phyloP scores from a whole-genome alignment of 495 filamentous ascomycete genomes.

The Aspergillus sclerotiicarbonarius region DNA sequence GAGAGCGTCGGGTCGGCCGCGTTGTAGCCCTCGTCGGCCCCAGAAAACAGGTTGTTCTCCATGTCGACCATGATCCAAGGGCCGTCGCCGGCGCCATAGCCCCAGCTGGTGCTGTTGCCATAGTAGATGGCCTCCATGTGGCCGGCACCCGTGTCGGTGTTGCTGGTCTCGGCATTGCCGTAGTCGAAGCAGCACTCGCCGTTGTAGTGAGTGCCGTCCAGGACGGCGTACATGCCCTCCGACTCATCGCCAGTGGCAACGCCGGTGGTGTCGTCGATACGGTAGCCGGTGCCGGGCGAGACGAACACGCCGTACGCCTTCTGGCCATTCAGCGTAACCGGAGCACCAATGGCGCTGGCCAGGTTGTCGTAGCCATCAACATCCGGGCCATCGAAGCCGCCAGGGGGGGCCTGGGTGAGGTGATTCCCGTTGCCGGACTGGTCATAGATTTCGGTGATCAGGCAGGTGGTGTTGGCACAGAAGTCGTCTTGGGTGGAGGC shows the following conservation, averaged over 20 bases:
- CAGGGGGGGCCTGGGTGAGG: conserved; percentile 55
- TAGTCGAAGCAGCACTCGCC: conserved; percentile 60
- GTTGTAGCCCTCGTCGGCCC: conserved; percentile 37
- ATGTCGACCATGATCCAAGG: conserved; percentile 64
- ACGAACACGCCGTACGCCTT: conserved; percentile 60
- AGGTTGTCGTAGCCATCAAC: conserved; percentile 53
- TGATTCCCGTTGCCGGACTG: conserved; percentile 58
- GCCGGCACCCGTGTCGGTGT: conserved; percentile 52
- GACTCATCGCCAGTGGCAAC: conserved; percentile 51
- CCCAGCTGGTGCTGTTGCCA: conserved; percentile 48
- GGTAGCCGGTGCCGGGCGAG: conserved; percentile 54
- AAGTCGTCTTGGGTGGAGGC: conserved; percentile 55
- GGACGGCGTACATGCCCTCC: conserved; percentile 59
- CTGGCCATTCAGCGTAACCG: conserved; percentile 55
- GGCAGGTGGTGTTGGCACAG: conserved; percentile 55
- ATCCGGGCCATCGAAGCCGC: conserved; percentile 53
- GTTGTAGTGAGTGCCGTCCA: conserved; percentile 61
- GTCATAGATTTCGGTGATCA: conserved; percentile 60
- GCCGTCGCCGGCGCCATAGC: conserved; percentile 49
- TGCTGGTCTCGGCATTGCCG: conserved; percentile 57
- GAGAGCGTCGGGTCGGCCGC: conserved; percentile 44
- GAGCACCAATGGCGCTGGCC: conserved; percentile 55
- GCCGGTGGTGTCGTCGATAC: conserved; percentile 49
- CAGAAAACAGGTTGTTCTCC: conserved; percentile 59
- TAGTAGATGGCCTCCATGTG: conserved; percentile 65